These are phyloP conservation scores for Kalmusia sp. DNA, from an alignment of 2,329 filamentous ascomycete species.

Conservation along the genomic window DNA sequence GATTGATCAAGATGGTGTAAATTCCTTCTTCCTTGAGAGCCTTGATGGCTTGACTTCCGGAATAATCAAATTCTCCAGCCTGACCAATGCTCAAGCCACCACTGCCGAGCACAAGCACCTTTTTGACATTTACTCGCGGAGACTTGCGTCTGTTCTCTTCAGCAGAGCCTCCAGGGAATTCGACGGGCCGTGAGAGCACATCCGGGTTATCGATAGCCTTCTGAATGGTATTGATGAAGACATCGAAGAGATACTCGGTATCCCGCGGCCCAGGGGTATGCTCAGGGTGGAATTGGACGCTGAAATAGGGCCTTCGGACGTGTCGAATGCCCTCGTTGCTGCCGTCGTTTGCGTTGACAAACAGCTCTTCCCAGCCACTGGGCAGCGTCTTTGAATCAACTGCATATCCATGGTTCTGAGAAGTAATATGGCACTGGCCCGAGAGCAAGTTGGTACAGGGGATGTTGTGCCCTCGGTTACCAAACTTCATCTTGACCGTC, in stretches of 20 bases:
- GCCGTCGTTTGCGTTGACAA: conserved; percentile 97
- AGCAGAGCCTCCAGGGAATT: conserved; percentile 83
- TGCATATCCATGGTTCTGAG: conserved; percentile 96
- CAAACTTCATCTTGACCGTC: conserved; percentile 98
- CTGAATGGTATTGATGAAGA: conserved; percentile 87
- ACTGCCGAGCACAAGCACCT: conserved; percentile 91
- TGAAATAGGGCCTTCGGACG: conserved; percentile 86
- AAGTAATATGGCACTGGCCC: conserved; percentile 97
- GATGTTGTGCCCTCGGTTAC: conserved; percentile 98
- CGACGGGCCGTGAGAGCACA: conserved; percentile 74
- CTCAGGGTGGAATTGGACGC: conserved; percentile 99
- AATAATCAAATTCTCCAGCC: conserved; percentile 98
- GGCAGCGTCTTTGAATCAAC: conserved; percentile 82
- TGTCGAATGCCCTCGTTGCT: conserved; percentile 99
- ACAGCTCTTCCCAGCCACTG: conserved; percentile 87
- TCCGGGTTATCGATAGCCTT: conserved; percentile 72
- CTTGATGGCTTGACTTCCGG: conserved; percentile 97
- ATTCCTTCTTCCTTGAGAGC: conserved; percentile 97
- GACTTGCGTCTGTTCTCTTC: conserved; percentile 79
- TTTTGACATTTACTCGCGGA: conserved; percentile 85
- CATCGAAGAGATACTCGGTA: conserved; percentile 95
- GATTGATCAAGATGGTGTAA: conserved; percentile 97
- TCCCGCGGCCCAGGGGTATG: conserved; percentile 94
- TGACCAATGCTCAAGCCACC: conserved; percentile 97
- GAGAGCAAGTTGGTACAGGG: conserved; percentile 96